Conservation (phyloP, 108 stramenopile genomes). For the Skeletonema menzelii region DNA sequence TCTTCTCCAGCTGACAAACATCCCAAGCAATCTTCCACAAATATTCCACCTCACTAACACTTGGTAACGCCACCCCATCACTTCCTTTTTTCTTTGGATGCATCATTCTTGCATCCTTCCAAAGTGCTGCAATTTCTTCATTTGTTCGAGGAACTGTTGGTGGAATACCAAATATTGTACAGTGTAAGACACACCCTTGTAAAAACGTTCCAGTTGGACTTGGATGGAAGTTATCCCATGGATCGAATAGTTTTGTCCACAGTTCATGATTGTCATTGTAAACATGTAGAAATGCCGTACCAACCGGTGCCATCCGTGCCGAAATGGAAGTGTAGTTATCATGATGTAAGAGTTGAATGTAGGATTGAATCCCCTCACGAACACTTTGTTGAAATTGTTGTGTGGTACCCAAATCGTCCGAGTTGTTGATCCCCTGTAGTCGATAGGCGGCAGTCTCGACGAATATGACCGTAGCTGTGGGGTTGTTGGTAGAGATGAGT, state of each 20-base stretch:
- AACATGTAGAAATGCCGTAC: constrained; percentile 55
- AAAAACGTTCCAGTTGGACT: constrained; percentile 73
- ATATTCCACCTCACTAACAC: constrained; percentile 49
- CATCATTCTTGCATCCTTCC: constrained; percentile 46
- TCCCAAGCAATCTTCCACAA: constrained; percentile 29
- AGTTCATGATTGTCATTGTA: constrained; percentile 24
- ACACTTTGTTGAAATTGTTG: constrained; percentile 53
- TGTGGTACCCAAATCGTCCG: constrained; percentile 58
- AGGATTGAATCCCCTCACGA: constrained; percentile 49
- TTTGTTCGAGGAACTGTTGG: constrained; percentile 25
- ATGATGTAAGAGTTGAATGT: constrained; percentile 17
- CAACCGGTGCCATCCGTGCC: constrained; percentile 63
- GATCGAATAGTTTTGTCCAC: constrained; percentile 65
- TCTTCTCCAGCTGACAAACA: constrained; percentile 7
- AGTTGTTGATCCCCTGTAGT: constrained; percentile 41
- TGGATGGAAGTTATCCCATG: constrained; percentile 70
- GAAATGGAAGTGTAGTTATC: constrained; percentile 1
- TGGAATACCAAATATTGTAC: constrained; percentile 43
- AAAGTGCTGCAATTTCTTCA: constrained; percentile 27
- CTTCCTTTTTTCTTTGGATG: constrained; percentile 25
- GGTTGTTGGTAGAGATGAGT: constrained; percentile 17
- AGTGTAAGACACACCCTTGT: constrained; percentile 67
- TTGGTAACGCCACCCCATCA: constrained; percentile 50
- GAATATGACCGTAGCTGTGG: constrained; percentile 39
- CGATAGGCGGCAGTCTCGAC: constrained; percentile 70